Percentiles rank a stretch among this genome's conserved stretches.
Evolutionary conservation across 257 asterid genomes (phyloP).

Genomic region (Solanum dulcamara): DNA sequence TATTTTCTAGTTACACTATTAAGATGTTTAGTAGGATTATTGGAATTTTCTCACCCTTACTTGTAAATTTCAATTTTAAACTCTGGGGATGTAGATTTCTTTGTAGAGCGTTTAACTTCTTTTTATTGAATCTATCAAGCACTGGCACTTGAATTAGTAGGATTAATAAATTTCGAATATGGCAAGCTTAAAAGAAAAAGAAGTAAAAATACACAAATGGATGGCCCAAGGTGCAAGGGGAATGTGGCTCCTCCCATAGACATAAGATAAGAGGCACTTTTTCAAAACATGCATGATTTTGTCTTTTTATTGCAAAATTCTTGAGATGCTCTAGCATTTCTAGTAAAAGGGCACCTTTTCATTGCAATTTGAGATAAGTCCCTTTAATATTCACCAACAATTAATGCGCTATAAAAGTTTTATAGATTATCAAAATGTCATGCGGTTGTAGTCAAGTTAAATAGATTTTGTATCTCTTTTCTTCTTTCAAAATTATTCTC

Average conservation of each 20-base stretch:
- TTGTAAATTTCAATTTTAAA: not conserved
- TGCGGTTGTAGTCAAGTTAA: not conserved
- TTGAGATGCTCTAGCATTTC: slow-evolving; percentile 10
- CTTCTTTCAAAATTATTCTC: not conserved
- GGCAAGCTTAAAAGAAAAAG: too few relatives aligned
- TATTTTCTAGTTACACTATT: not conserved
- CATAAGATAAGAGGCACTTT: not conserved
- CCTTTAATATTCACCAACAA: slow-evolving; percentile 20
- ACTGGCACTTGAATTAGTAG: not conserved
- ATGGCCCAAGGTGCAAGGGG: not conserved
- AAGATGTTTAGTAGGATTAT: not conserved
- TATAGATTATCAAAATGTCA: not conserved
- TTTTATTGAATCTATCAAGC: not conserved
- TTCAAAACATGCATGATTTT: slow-evolving; percentile 12
- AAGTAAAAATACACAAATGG: not conserved
- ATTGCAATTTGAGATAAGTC: slow-evolving; percentile 17
- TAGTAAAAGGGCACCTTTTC: slow-evolving; percentile 12
- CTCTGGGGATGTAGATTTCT: too few relatives aligned
- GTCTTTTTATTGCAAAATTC: slow-evolving; percentile 23
- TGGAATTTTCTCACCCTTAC: not conserved
- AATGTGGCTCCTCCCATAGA: slow-evolving; percentile 2
- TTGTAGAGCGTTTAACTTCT: not conserved
- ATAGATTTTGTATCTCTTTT: not conserved
- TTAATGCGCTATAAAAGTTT: slow-evolving; percentile 14
- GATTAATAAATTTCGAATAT: not conserved